Evolutionary conservation across 1,284 basidiomycete species (phyloP).

Genomic region (Sanghuangporus weigelae): DNA sequence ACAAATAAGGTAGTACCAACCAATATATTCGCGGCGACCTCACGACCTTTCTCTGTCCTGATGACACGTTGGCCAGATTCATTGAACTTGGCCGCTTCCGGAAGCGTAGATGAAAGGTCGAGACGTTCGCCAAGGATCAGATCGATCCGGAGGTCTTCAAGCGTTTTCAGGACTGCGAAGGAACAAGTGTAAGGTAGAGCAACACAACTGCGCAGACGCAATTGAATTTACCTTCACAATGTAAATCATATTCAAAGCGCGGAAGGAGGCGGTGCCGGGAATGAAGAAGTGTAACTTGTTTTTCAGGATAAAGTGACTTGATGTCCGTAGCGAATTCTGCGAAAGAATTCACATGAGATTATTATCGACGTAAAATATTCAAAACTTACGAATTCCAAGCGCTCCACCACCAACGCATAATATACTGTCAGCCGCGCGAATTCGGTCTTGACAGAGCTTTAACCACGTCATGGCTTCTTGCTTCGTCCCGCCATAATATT

Average conservation of each 20-base stretch:
- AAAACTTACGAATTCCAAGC: conserved; percentile 52
- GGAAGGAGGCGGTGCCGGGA: conserved; percentile 57
- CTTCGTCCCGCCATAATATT: conserved; percentile 3
- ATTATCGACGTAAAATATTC: not conserved
- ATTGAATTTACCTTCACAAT: conserved; percentile 39
- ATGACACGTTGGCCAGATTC: conserved; percentile 36
- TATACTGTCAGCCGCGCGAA: conserved; percentile 40
- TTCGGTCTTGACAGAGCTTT: conserved; percentile 37
- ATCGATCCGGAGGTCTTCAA: conserved; percentile 40
- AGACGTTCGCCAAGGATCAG: conserved; percentile 53
- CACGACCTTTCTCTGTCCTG: conserved; percentile 52
- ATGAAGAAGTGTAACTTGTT: conserved; percentile 63
- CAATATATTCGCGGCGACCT: conserved; percentile 58
- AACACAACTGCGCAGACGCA: not conserved
- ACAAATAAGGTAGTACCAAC: conserved; percentile 32
- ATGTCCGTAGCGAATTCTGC: conserved; percentile 68
- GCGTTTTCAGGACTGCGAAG: conserved; percentile 32
- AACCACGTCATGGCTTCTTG: conserved; percentile 37
- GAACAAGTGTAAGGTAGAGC: not conserved
- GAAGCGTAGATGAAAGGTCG: conserved; percentile 37
- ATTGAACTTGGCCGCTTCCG: conserved; percentile 25
- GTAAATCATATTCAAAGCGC: conserved; percentile 51
- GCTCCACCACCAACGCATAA: conserved; percentile 59
- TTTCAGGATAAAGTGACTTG: conserved; percentile 52
- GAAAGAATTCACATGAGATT: conserved; percentile 6